Evolutionary conservation across 139 green algal species (phyloP), one percentile per base, ranked within the genome.

Genomic region (Picochlorum sp.): DNA sequence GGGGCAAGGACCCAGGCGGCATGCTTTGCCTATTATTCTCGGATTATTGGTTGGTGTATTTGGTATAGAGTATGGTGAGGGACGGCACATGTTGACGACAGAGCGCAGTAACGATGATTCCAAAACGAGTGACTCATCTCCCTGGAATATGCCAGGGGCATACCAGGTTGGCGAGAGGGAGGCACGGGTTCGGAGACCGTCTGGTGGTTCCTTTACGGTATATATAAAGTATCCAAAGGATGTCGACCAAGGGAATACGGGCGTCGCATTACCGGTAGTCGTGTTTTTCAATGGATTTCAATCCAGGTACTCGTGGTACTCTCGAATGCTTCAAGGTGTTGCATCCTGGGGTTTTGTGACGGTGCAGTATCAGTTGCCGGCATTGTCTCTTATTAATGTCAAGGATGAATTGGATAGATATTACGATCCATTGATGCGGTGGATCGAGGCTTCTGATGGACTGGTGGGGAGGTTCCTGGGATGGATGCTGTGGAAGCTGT

Each of bases 281-380:
- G 45, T 72, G 16, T 62, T 72, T n/a, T 72, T 45, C 55, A 72
- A 61, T 28, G 69, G 69, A 3, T 76, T 76, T 47, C 62, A 66
- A 54, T 45, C 63, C 6, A 57, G 64, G n/a, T 56, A 75, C 3
- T 57, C 38, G 4, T 82, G 67, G 45, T 87, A 87, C 50, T 24
- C 49, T 2, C 49, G 51, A 3, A 73, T 83, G 16, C 73, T 74
- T 6, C 41, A 62, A 14, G 63, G 63, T 6, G 41, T 75, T 6
- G 79, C 76, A 21, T 69, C 38, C 34, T 85, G 73, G 73, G 81
- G 81, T 14, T 68, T 65, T 38, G 50, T 67, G 1, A 62, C 76
- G 7, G 28, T 87, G 26, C 80, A 87, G 65, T 87, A 87, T 55
- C 61, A 76, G 45, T 41, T 47, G 4, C 62, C 62, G 4, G 51